Evolutionary conservation across 164 flowering plant species (phyloP), one percentile per base, ranked within the genome.

Genomic region (Hamamelis virginiana): DNA sequence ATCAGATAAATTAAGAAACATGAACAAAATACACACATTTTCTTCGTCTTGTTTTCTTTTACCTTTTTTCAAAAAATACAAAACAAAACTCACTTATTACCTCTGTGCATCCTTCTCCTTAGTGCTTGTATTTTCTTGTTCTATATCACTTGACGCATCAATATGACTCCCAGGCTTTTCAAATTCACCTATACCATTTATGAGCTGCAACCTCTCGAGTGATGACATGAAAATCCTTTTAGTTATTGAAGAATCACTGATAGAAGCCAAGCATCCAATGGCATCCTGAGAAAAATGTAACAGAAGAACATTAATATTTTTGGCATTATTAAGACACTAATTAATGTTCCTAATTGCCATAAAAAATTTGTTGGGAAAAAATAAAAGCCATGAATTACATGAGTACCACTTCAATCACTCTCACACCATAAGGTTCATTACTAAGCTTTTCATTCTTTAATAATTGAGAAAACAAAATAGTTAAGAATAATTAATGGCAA

Each of bases 211-310:
- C 76, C 75, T 91, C 76, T 83, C 72, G 46, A 88, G 76, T 28
- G 80, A 78, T 43, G 85, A 80, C 67, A 80, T 41, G 62, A 92
- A 80, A 58, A 90, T 71, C n/a, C 69, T 75, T 76, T 84, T 85
- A 18, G 85, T 82, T 16, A 77, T 63, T 25, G 89, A 80, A 65
- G 96, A 76, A 75, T 87, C 90, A 62, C 86, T 68, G 8, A 91
- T 75, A 60, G 91, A 88, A 65, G 91, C 90, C 83, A 95, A 68
- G 82, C 93, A 87, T 55, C 86, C 76, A 66, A 92, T 86, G 25
- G 93, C 89, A 60, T 81, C 92, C 98, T 94, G 87, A 45, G 21
- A 56, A 65, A 61, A 46, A 56, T 14, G 9, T 8, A 4, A 67
- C 13, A n/a, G n/a, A 27, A n/a, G 13, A 60, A 50, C 66, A 53